Evolutionary conservation across 176 grass and related monocot genomes (phyloP), one percentile per base, ranked within the genome.

Genomic region (Tillandsia leiboldiana): DNA sequence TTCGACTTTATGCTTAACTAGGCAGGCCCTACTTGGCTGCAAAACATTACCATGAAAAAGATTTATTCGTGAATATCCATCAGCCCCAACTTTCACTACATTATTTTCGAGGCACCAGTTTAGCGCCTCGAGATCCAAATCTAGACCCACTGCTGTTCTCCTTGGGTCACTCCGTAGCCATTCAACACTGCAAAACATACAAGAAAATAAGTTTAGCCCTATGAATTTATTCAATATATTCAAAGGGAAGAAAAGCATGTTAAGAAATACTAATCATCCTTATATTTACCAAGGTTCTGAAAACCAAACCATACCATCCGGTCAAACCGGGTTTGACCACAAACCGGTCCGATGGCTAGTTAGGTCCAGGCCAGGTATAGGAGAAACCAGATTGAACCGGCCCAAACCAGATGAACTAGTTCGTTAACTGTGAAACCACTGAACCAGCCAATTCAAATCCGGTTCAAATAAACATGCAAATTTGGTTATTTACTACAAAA

Each of bases 41-140:
- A 97, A 74, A 70, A 97, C 93, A 82, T 97, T 97, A 71, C 93
- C 89, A 75, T 90, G 84, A 66, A 92, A 90, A 83, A 97, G 83
- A 1, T 81, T 83, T 49, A 92, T 84, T 65, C 89, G 92, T 26
- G 89, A 92, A 81, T 81, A 80, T 6, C 75, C 86, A 85, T 97
- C 89, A 64, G 71, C 66, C 29, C 86, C 86, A 62, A 85, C 73
- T 64, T 97, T 92, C 52, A 61, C 74, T 54, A 90, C 67, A 69
- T 90, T 90, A 73, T 97, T 92, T 33, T 79, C 86, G 48, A 97
- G 82, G 67, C 89, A 90, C 89, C 93, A 97, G 64, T 97, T 83
- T 70, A 97, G 86, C n/a, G 86, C 77, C 51, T 97, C 89, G 58
- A 92, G 93, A 59, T 97, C 93, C 65, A 97, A 83, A 82, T 97